Evolutionary conservation across 768 basidiomycete genomes (phyloP), one percentile per base, ranked within the genome.

Genomic region (Leucocoprinus sp.): DNA sequence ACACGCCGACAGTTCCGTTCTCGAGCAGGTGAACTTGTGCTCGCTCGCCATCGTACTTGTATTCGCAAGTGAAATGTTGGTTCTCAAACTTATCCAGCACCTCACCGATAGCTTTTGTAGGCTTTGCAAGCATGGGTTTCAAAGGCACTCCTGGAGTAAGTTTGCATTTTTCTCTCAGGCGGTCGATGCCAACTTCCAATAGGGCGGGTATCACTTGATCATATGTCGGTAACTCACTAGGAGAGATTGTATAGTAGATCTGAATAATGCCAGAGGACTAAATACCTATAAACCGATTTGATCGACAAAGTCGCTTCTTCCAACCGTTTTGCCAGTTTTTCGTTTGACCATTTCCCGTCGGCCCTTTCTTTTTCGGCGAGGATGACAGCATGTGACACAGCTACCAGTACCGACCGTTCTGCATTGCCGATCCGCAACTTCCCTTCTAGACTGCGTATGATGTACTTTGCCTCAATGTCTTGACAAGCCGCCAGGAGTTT

Each of bases 71-170:
- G 60, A 99, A 98, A 43, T 74, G 77, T 64, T 93, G 93, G 57
- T 81, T 82, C 63, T 99, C 96, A 57, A 98, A 99, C 47, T 93
- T 72, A 65, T 99, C 95, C 17, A 99, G 75, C 15, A 99, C 95
- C 64, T 98, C 95, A 11, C 90, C 84, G 53, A 99, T 98, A 2
- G 96, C 96, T 64, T 99, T 99, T 0, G 95, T 98, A 7, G 96
- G 96, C 64, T 98, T 99, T 12, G 96, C 96, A 42, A 99, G 71
- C 96, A 99, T 99, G 11, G 96, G 96, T 57, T 99, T 99, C 27
- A 99, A 70, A 1, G 96, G 96, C 27, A 98, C 83, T 50, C 95
- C 95, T 11, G 96, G 93, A 8, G 90, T 93, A 14, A 99, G 75
- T 60, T 87, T 92, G 71, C 96, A 97, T 36, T 70, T 68, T 14